Base-by-base conservation (phyloP, 768 basidiomycete genomes). In the Mycena galopus region DNA sequence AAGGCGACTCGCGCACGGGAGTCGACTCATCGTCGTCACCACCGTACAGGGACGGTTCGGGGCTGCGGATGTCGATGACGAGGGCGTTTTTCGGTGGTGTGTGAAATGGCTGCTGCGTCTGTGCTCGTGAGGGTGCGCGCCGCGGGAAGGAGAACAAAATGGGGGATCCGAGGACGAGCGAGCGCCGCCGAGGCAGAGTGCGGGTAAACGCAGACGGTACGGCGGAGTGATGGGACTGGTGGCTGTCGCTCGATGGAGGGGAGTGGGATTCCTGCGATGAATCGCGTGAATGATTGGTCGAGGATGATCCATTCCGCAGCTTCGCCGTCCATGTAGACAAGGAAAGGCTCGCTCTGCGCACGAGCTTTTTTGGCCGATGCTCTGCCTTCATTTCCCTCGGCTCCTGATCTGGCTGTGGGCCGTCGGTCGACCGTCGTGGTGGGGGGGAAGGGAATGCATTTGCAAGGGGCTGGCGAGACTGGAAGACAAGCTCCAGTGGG, bases 401-500 rank as follows among this genome's bases (percentile, higher is more conserved):
- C 14, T 21, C 30, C 32, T 51, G 44, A 16, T 42, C 56, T 2
- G 71, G 71, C 50, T 32, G 44, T 6, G 71, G 66, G 27, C 71
- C 42, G 9, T 72, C 71, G 10, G 53, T 58, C 51, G 70, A 66
- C 11, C 56, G 21, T 4, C 72, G 67, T 10, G 57, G 66, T 21
- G 67, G 72, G 1, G 72, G 72, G 25, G 53, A 47, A 5, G 67
- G 72, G 56, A 73, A 69, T 8, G 62, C 37, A 3, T 56, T 59
- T 2, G 44, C 50, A 19, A 73, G 62, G 7, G 72, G 72, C 12
- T 53, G 62, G n/a, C 56, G 67, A 19, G 67, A 56, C 47, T 68
- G 62, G 62, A 73, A 69, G 35, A 73, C 72, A 29, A 73, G 72
- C 50, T 73, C 72, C 27, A 73, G 56, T 2, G 72, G 72, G 4